These are phyloP conservation scores for Phanerodontia chrysosporium DNA, from an alignment of 768 basidiomycete genomes.

Conservation along the genomic window DNA sequence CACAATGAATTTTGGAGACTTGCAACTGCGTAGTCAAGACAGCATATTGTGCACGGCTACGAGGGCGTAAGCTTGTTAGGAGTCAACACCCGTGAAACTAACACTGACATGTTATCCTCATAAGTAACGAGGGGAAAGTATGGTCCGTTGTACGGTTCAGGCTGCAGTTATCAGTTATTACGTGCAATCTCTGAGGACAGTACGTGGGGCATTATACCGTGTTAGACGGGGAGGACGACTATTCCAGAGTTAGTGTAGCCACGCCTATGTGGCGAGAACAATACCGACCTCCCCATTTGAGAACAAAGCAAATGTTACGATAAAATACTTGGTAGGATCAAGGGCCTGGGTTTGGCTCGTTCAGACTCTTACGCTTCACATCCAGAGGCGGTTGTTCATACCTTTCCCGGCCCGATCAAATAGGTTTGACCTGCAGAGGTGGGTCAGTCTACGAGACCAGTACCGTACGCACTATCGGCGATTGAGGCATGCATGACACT, in stretches of 20 bases:
- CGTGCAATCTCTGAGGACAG: not conserved
- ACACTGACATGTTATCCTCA: constrained; percentile 46
- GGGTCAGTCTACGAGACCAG: constrained; percentile 7
- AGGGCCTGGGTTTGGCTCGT: too few relatives aligned
- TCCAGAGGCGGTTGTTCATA: constrained; percentile 11
- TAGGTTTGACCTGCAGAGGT: constrained; percentile 38
- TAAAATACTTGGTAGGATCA: constrained; percentile 47
- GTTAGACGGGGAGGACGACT: constrained; percentile 63
- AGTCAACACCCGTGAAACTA: not conserved
- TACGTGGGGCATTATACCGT: constrained; percentile 34
- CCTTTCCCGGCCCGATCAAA: constrained; percentile 49
- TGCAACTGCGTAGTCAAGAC: constrained; percentile 46
- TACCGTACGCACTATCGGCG: too few relatives aligned
- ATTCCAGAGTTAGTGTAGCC: not conserved
- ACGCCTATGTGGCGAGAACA: too few relatives aligned
- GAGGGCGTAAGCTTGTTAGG: not conserved
- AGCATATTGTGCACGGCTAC: constrained; percentile 49
- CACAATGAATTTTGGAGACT: constrained; percentile 40
- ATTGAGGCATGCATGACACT: constrained; percentile 21
- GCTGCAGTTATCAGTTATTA: too few relatives aligned
- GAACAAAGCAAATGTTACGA: constrained; percentile 55
- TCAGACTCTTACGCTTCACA: too few relatives aligned
- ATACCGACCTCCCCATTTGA: constrained; percentile 55
- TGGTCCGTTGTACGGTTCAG: constrained; percentile 51
- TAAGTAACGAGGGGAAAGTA: constrained; percentile 56